phyloP scores from a whole-genome alignment of 495 filamentous ascomycete species.

The Neurospora sublineolata region DNA sequence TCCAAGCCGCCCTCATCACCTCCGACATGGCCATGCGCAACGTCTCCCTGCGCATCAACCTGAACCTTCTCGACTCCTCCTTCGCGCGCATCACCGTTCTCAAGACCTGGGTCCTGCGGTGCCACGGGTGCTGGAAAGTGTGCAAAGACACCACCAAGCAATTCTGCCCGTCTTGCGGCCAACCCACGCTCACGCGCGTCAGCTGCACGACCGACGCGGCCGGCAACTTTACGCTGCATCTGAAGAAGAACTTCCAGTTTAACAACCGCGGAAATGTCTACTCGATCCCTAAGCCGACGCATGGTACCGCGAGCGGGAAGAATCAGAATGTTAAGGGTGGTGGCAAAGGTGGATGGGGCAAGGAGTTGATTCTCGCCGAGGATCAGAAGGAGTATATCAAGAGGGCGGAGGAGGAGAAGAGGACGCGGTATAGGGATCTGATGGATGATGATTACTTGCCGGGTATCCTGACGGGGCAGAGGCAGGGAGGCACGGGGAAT shows the following conservation, averaged over 20 bases:
- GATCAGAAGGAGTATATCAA: conserved; percentile 89
- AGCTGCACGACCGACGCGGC: conserved; percentile 69
- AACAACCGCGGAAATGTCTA: conserved; percentile 84
- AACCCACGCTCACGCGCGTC: conserved; percentile 73
- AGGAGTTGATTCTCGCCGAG: conserved; percentile 68
- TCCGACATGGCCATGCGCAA: conserved; percentile 97
- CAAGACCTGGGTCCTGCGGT: conserved; percentile 79
- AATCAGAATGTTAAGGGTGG: conserved; percentile 50
- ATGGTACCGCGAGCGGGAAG: conserved; percentile 69
- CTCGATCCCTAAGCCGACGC: conserved; percentile 82
- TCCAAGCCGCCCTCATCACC: conserved; percentile 79
- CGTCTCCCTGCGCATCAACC: conserved; percentile 83
- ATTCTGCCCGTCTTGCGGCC: conserved; percentile 87
- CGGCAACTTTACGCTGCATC: conserved; percentile 74
- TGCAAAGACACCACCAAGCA: conserved; percentile 80
- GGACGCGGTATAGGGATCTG: conserved; percentile 62
- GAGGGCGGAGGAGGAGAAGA: conserved; percentile 49
- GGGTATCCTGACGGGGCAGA: conserved; percentile 70
- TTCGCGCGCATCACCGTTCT: conserved; percentile 67
- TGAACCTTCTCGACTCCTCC: conserved; percentile 73
- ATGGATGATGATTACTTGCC: conserved; percentile 95
- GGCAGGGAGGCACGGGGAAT: conserved; percentile 35
- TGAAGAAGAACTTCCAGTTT: conserved; percentile 94
- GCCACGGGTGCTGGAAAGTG: conserved; percentile 85
- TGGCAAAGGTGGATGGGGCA: conserved; percentile 80